Percentiles rank a stretch among this genome's conserved stretches.
phyloP scores from a whole-genome alignment of 257 asterid genomes.

The Datura wrightii region DNA sequence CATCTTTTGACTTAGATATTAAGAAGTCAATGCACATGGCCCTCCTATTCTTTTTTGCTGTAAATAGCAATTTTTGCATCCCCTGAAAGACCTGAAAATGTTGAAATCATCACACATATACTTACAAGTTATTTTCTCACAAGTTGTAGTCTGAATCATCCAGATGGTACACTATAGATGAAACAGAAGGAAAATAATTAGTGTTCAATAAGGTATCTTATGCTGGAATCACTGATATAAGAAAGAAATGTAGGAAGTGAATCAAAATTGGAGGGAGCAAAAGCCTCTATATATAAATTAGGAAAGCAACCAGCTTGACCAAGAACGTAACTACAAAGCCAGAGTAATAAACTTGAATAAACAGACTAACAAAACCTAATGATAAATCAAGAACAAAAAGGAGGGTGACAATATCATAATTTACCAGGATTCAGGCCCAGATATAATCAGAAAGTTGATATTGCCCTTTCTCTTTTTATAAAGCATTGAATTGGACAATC shows the following conservation, averaged over 20 bases:
- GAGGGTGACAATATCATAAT: too few relatives aligned
- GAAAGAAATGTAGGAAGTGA: not conserved
- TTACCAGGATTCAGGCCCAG: too few relatives aligned
- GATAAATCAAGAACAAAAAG: not conserved
- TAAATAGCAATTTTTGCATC: slow-evolving; percentile 59
- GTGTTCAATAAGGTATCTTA: too few relatives aligned
- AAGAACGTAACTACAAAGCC: not conserved
- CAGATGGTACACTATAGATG: not conserved
- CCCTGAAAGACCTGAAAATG: slow-evolving; percentile 62
- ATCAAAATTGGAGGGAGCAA: not conserved
- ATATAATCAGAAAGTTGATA: too few relatives aligned
- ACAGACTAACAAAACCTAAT: too few relatives aligned
- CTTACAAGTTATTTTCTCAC: not conserved
- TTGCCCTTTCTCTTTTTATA: too few relatives aligned
- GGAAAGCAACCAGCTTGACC: not conserved
- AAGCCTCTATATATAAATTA: not conserved
- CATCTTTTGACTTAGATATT: slow-evolving; percentile 60
- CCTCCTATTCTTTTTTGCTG: slow-evolving; percentile 66
- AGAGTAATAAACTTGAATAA: not conserved
- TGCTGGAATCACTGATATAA: not conserved
- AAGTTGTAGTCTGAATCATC: not conserved
- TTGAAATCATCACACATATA: slow-evolving; percentile 28
- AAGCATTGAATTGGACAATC: too few relatives aligned
- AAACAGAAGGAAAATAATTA: too few relatives aligned
- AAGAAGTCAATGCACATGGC: slow-evolving; percentile 58